Evolutionary conservation across 208 protist genomes (phyloP), one percentile per base, ranked within the genome.

Genomic region (Novymonas esmeraldas): DNA sequence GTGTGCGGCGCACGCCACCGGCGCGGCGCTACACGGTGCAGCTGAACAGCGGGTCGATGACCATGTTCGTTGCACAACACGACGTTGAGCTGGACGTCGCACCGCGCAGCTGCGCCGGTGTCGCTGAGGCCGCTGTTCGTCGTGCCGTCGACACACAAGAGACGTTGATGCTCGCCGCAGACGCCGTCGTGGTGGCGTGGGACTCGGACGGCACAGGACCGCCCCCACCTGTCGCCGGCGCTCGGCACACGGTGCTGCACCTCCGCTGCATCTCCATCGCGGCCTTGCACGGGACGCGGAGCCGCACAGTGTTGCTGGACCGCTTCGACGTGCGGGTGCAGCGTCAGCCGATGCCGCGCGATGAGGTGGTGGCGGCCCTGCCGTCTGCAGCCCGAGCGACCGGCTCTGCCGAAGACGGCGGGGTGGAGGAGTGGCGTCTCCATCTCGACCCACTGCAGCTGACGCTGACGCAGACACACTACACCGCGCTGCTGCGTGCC

Each of bases 391-490:
- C 16, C n/a, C n/a, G n/a, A n/a, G n/a, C n/a, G n/a, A 22, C 31
- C 39, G 39, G 26, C n/a, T 24, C 56, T 62, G 38, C 14, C 14
- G 16, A 24, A 6, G n/a, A 18, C 20, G 42, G n/a, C 24, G 14
- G 4, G 7, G 26, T 26, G 14, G 70, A 70, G 49, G 70, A 76
- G 70, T 76, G 70, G 70, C 54, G 48, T 14, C 29, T 76, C 4
- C 14, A 6, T 9, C n/a, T 76, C 20, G 70, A 76, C 22, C 45
- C 70, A 11, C 13, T 76, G 54, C 70, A 76, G 22, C 56, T 76
- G 46, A 70, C 70, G 24, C 62, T 76, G 44, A 65, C 46, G 38
- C 61, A 65, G 56, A 41, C 51, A 6, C 70, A 76, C 34, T 76
- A 76, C 63, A 36, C 70, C 18, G 70, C 55, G 6, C 62, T 76